Evolutionary conservation across 2,329 filamentous ascomycete genomes (phyloP), one percentile per base, ranked within the genome.

Genomic region (Fusarium floridanum): DNA sequence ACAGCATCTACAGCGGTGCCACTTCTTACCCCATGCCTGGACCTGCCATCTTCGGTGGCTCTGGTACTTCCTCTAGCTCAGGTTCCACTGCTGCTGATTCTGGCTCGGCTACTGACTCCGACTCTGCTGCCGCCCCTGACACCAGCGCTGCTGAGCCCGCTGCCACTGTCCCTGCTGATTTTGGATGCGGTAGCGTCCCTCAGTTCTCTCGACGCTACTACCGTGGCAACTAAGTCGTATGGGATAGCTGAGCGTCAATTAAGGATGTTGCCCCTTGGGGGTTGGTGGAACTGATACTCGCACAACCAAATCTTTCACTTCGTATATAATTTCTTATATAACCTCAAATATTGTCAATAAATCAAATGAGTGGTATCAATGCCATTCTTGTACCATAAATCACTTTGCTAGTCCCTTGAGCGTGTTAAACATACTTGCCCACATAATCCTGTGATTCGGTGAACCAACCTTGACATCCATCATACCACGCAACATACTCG

Each of bases 21-120:
- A 59, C 62, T 17, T 64, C 62, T 10, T 64, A 64, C 48, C 62
- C 62, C 29, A 39, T 64, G 20, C 62, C 62, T 24, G 62, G 62
- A 22, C 62, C 62, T 57, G 50, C 34, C 17, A 53, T 64, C 10
- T 64, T 64, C 11, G 36, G 48, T 24, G 62, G 48, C 10, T 56
- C 48, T n/a, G 50, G 48, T 27, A 22, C 48, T 41, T 20, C 36
- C 5, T 61, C 41, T 48, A 37, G 48, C 48, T n/a, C 48, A n/a
- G 45, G 24, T 12, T 22, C 59, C 6, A 4, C n/a, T 36, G 32
- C 29, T 36, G 4, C 41, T 17, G 61, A 22, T 8, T 53, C 45
- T 22, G 48, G 36, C 37, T 55, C 48, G 32, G 48, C 34, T 5
- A 48, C 59, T 50, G 27, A 27, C 17, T 53, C 48, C 10, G 48